phyloP scores from a whole-genome alignment of 2,329 filamentous ascomycete genomes.

The Trichophyton mentagrophytes region DNA sequence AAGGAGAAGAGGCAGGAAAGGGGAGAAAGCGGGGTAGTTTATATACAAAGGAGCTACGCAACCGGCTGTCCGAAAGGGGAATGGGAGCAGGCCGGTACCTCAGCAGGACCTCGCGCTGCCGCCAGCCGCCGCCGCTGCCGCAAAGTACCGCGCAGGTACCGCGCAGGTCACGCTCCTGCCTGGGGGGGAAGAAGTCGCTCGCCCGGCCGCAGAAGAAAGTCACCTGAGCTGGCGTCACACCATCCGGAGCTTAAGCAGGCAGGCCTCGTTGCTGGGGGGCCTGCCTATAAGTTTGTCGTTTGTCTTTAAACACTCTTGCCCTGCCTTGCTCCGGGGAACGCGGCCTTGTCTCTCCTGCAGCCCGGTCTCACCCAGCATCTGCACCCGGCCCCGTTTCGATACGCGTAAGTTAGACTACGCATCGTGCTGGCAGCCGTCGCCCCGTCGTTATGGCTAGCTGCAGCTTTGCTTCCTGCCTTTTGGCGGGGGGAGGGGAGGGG shows the following conservation, averaged over 20 bases:
- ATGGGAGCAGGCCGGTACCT: neutral
- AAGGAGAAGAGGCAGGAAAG: neutral
- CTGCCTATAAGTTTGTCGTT: too few species aligned
- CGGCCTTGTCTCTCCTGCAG: neutral
- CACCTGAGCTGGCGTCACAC: constrained; percentile 5
- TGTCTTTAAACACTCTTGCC: too few species aligned
- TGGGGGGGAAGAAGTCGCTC: too few species aligned
- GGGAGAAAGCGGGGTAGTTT: neutral
- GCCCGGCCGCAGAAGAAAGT: neutral
- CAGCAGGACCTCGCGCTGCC: neutral
- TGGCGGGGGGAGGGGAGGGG: too few species aligned
- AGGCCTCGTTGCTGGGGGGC: neutral
- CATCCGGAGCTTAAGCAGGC: neutral
- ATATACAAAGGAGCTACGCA: neutral
- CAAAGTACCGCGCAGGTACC: neutral
- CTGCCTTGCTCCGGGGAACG: neutral
- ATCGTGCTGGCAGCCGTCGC: neutral
- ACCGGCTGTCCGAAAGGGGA: neutral
- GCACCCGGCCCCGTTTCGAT: too few species aligned
- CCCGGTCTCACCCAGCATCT: neutral
- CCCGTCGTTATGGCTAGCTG: too few species aligned
- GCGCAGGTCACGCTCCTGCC: neutral
- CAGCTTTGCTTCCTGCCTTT: too few species aligned
- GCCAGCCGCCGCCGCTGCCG: neutral
- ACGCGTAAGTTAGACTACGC: neutral